Percentiles rank a stretch among this genome's conserved stretches.
These are phyloP conservation scores for Microstegium vimineum DNA, from an alignment of 176 grass and related monocot genomes.

Conservation along the genomic window DNA sequence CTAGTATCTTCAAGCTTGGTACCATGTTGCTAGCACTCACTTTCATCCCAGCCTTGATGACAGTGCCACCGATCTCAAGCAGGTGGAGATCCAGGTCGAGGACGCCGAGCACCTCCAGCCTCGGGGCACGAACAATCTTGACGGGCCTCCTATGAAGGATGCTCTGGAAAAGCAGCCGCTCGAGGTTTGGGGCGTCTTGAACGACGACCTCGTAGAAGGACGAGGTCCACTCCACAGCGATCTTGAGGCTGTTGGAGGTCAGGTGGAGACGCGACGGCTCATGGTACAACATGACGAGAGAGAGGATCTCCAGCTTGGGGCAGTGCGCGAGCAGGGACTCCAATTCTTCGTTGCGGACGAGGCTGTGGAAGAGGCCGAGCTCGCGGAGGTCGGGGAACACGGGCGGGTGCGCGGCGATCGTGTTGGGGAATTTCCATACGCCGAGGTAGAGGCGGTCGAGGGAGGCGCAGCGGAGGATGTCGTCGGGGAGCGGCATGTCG, in stretches of 20 bases:
- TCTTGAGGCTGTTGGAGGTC: constrained; percentile 8
- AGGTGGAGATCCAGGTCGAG: constrained; percentile 10
- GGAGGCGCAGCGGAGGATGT: constrained; percentile 17
- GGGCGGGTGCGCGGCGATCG: neutral
- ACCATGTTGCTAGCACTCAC: neutral
- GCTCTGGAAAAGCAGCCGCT: constrained; percentile 4
- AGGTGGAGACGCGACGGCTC: neutral
- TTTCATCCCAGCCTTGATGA: constrained; percentile 24
- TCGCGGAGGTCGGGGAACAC: constrained; percentile 20
- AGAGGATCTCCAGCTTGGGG: constrained; percentile 29
- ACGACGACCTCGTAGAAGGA: neutral
- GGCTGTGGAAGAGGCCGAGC: constrained; percentile 19
- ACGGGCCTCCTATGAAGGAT: neutral
- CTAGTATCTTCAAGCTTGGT: constrained; percentile 17
- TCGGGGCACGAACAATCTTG: constrained; percentile 12
- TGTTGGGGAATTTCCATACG: constrained; percentile 18
- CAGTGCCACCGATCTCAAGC: constrained; percentile 26
- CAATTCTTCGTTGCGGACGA: neutral
- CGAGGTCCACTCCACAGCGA: constrained; percentile 2
- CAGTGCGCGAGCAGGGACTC: constrained; percentile 18
- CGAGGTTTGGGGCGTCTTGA: constrained; percentile 28
- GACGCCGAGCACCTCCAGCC: constrained; percentile 22
- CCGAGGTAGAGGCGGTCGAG: constrained; percentile 35
- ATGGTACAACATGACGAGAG: neutral
- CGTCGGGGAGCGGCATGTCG: constrained; percentile 33